Percentiles rank a stretch among this genome's conserved stretches.
Evolutionary conservation across 2,329 filamentous ascomycete species (phyloP).

Genomic region (Paecilomyces fulvus): DNA sequence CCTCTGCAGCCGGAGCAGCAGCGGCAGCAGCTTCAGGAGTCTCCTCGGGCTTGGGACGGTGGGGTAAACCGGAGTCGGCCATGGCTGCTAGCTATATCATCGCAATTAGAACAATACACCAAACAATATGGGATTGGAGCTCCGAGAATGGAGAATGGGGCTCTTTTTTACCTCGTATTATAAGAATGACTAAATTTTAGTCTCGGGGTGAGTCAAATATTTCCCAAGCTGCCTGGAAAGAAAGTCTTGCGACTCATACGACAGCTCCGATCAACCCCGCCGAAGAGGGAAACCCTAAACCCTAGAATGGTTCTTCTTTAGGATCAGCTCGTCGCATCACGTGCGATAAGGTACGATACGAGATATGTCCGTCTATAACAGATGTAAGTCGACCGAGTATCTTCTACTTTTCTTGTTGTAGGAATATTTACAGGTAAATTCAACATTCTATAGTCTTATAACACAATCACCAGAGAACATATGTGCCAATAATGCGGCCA

Average conservation of each 20-base stretch:
- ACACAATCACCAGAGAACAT: neutral
- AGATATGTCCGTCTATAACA: neutral
- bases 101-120: neutral
- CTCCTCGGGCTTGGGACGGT: slow-evolving; percentile 32
- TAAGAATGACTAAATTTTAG: neutral
- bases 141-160: neutral
- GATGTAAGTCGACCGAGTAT: no score
- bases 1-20: slow-evolving; percentile 25
- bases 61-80: slow-evolving; percentile 32
- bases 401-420: neutral
- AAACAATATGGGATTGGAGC: neutral
- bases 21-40: slow-evolving; percentile 17
- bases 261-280: slow-evolving; percentile 24
- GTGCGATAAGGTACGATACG: neutral
- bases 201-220: neutral
- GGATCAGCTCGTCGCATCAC: neutral
- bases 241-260: slow-evolving; percentile 2
- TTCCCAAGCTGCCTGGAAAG: slow-evolving; percentile 2
- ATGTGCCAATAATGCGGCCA: no score
- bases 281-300: slow-evolving; percentile 20
- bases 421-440: neutral
- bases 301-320: slow-evolving; percentile 21
- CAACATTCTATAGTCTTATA: neutral
- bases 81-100: slow-evolving; percentile 16
- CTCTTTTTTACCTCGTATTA: neutral